Evolutionary conservation across 345 rosid species (phyloP).

Genomic region (Hibiscus mutabilis): DNA sequence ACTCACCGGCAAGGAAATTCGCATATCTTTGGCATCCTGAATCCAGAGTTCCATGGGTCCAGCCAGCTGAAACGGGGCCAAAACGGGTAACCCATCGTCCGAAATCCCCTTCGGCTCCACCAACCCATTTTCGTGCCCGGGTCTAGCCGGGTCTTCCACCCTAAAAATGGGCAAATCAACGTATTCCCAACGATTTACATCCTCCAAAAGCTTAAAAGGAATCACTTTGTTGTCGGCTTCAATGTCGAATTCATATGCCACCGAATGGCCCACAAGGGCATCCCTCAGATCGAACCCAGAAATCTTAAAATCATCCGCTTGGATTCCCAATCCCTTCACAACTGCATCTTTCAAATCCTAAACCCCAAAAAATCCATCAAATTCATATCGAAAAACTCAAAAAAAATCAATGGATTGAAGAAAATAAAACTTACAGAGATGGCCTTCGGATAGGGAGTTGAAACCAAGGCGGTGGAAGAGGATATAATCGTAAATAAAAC

Average conservation of each 20-base stretch:
- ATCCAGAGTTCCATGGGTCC: conserved; percentile 98
- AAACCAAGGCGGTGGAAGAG: conserved; percentile 29
- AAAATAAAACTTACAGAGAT: conserved; percentile 47
- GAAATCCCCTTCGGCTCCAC: conserved; percentile 21
- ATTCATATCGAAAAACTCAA: not conserved
- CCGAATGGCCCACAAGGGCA: conserved; percentile 76
- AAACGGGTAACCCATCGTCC: conserved; percentile 46
- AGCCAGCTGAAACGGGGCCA: conserved; percentile 89
- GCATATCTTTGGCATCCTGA: conserved; percentile 80
- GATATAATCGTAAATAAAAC: conserved; percentile 30
- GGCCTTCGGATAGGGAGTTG: conserved; percentile 62
- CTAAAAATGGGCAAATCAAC: conserved; percentile 82
- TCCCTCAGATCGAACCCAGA: conserved; percentile 79
- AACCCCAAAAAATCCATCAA: not conserved
- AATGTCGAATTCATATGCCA: conserved; percentile 74
- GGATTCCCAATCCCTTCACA: conserved; percentile 78
- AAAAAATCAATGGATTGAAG: not conserved
- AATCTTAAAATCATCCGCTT: conserved; percentile 60
- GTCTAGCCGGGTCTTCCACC: conserved; percentile 27
- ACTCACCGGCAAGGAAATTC: conserved; percentile 69
- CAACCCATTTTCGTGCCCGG: conserved; percentile 33
- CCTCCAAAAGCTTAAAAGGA: conserved; percentile 86
- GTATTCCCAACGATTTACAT: conserved; percentile 81
- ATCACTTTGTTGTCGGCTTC: conserved; percentile 60
- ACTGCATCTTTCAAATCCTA: conserved; percentile 92